A percentile compares a stretch with the other conserved stretches of the same genome.
Evolutionary conservation across 2,329 filamentous ascomycete genomes (phyloP).

Genomic region (Trichoderma asperellum): DNA sequence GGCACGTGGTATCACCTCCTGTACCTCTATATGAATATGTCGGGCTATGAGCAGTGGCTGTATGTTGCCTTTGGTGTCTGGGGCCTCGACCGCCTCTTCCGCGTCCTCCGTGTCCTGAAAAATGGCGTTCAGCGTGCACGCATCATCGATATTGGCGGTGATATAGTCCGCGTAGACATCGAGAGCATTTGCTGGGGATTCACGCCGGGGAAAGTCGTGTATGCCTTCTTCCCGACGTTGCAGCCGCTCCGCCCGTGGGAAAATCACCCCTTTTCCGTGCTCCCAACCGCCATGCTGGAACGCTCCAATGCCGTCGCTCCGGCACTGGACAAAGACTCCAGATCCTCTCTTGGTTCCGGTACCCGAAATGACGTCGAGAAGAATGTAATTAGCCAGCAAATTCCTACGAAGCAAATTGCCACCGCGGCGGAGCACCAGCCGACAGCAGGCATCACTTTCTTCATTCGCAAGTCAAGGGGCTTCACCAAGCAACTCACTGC

Average conservation of each 20-base stretch:
- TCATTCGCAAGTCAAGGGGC: neutral
- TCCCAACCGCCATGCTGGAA: neutral
- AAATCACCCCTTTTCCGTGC: neutral
- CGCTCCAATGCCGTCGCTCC: neutral
- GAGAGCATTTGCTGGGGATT: neutral
- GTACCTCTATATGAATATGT: neutral
- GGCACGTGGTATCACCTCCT: slow-evolving; percentile 50
- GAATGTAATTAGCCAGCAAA: neutral
- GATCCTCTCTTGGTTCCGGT: neutral
- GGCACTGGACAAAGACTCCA: neutral
- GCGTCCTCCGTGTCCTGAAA: slow-evolving; percentile 22
- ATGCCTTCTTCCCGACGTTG: neutral
- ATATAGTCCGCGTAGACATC: neutral
- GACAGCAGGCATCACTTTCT: neutral
- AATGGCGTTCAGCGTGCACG: neutral
- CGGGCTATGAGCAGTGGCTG: slow-evolving; percentile 47
- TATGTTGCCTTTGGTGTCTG: slow-evolving; percentile 38
- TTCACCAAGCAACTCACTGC: neutral
- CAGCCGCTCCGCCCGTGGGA: neutral
- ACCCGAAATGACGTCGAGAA: neutral
- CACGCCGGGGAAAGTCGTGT: neutral
- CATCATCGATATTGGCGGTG: neutral
- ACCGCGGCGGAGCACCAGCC: neutral
- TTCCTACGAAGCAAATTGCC: neutral
- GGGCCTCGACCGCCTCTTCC: slow-evolving; percentile 38